phyloP scores from a whole-genome alignment of 768 basidiomycete genomes.

The Lentinula boryana region DNA sequence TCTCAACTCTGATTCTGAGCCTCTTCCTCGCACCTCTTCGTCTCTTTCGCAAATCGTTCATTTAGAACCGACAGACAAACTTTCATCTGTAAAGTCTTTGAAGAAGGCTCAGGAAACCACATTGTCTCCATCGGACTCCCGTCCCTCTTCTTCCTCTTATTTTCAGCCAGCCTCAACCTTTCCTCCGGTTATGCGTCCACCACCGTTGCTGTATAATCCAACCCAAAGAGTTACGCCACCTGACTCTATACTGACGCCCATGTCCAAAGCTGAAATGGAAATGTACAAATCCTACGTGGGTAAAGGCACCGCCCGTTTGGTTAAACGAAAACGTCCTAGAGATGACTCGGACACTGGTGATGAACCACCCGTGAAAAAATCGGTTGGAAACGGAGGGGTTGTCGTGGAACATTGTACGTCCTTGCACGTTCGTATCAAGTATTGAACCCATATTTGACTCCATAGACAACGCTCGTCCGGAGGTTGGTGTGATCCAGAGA shows the following conservation, averaged over 20 bases:
- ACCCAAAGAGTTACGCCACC: constrained; percentile 55
- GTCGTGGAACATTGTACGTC: constrained; percentile 78
- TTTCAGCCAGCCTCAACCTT: constrained; percentile 22
- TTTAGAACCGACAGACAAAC: constrained; percentile 23
- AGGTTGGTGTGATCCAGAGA: constrained; percentile 82
- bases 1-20: constrained; percentile 51
- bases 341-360: constrained; percentile 31
- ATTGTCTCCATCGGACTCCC: constrained; percentile 14
- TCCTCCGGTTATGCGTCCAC: constrained; percentile 25
- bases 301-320: constrained; percentile 45
- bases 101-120: constrained; percentile 2
- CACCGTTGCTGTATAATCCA: constrained; percentile 57
- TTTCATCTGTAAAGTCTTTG: constrained; percentile 24
- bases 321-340: constrained; percentile 47
- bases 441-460: constrained; percentile 1
- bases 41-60: constrained; percentile 37
- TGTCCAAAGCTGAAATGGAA: constrained; percentile 58
- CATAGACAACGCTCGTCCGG: constrained; percentile 88
- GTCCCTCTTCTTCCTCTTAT: constrained; percentile 33
- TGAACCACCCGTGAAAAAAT: constrained; percentile 40
- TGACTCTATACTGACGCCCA: constrained; percentile 55
- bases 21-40: constrained; percentile 30
- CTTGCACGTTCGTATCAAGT: constrained; percentile 5
- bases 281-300: constrained; percentile 52
- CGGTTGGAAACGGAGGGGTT: constrained; percentile 62